phyloP scores from a whole-genome alignment of 1,284 basidiomycete genomes.

The Uromyces viciae-fabae region DNA sequence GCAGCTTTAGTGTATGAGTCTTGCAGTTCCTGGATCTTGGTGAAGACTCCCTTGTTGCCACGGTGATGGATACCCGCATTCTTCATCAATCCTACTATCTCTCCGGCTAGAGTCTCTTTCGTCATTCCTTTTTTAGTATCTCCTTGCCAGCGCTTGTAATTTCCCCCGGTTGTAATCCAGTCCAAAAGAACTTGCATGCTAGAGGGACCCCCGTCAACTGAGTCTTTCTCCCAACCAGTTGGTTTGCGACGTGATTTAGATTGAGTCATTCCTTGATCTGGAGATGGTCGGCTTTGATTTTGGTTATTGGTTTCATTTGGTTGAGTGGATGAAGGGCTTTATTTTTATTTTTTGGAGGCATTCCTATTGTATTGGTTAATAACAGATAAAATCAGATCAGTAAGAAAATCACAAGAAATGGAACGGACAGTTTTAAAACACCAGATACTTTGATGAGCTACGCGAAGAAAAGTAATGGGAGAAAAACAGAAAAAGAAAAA shows the following conservation, averaged over 20 bases:
- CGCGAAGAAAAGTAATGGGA: no score
- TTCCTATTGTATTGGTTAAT: no score
- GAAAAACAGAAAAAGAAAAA: no score
- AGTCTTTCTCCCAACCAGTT: background rate
- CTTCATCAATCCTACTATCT: background rate
- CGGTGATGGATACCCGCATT: background rate
- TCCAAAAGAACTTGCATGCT: background rate
- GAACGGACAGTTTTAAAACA: no score
- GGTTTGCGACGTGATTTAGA: background rate
- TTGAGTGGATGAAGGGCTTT: no score
- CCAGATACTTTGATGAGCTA: no score
- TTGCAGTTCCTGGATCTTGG: background rate
- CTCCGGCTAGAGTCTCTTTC: background rate
- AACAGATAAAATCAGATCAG: no score
- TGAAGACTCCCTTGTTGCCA: background rate
- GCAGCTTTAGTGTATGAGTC: background rate
- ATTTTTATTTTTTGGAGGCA: no score
- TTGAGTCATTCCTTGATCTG: no score
- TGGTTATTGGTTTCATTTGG: no score
- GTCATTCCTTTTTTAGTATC: background rate
- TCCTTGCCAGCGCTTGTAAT: background rate
- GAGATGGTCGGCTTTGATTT: no score
- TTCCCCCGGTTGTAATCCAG: background rate
- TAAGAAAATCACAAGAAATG: no score
- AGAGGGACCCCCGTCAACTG: background rate